These are phyloP conservation scores for Termitomyces sp. DNA, from an alignment of 768 basidiomycete species.

Conservation along the genomic window DNA sequence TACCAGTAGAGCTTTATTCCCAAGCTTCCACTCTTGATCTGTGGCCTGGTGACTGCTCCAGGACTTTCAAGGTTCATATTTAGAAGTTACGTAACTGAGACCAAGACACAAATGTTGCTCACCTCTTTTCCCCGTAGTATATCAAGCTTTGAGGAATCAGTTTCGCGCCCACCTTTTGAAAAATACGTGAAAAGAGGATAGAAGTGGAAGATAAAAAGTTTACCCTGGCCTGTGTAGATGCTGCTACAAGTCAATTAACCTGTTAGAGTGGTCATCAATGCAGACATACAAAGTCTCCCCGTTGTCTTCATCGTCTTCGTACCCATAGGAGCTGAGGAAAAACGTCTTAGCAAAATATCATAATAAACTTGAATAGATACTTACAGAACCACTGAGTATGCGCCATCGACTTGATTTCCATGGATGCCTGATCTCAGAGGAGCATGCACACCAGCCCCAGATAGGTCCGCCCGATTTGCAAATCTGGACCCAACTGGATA, in stretches of 20 bases:
- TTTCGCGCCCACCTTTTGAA: slow-evolving; percentile 13
- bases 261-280: background rate
- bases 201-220: background rate
- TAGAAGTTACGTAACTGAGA: background rate
- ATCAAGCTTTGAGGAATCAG: slow-evolving; percentile 5
- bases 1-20: slow-evolving; percentile 20
- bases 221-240: slow-evolving; percentile 20
- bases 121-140: slow-evolving; percentile 16
- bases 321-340: slow-evolving; percentile 27
- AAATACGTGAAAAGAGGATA: background rate
- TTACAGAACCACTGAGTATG: slow-evolving; percentile 37
- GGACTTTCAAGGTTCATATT: background rate
- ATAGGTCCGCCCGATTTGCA: slow-evolving; percentile 14
- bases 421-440: slow-evolving; percentile 34
- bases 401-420: slow-evolving; percentile 24
- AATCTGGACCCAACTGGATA: slow-evolving; percentile 20
- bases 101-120: background rate
- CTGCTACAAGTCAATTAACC: slow-evolving; percentile 6
- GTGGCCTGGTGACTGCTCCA: slow-evolving; percentile 33
- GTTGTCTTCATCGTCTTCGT: slow-evolving; percentile 35
- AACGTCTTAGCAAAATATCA: background rate
- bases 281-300: slow-evolving; percentile 33
- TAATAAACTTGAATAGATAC: background rate
- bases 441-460: slow-evolving; percentile 28
- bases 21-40: slow-evolving; percentile 19